Evolutionary conservation across 257 asterid species (phyloP).

Genomic region (Solanum lignicaule): DNA sequence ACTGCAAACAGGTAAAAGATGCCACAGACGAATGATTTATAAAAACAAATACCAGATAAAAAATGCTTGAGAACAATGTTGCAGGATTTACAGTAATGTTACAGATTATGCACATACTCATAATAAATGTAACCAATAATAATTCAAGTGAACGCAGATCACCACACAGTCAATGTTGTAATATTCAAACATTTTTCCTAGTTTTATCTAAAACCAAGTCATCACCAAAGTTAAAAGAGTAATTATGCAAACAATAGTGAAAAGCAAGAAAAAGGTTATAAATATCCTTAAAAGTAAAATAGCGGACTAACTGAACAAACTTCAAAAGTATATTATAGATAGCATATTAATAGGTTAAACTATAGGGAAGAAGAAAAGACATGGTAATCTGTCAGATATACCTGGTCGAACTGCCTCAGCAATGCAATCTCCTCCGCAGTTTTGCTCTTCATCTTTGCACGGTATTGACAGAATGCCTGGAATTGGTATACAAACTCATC

Average conservation of each 20-base stretch:
- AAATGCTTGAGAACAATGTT: background rate
- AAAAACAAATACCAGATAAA: background rate
- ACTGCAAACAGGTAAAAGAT: background rate
- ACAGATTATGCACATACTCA: background rate
- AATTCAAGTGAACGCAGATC: background rate
- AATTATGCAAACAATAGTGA: background rate
- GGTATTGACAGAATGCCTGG: conserved; percentile 93
- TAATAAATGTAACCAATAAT: background rate
- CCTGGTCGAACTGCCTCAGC: conserved; percentile 69
- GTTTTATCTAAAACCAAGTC: background rate
- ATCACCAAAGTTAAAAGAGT: background rate
- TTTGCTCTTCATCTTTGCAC: conserved; percentile 90
- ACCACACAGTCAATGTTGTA: background rate
- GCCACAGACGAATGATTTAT: background rate
- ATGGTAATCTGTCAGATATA: background rate
- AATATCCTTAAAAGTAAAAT: background rate
- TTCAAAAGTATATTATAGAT: background rate
- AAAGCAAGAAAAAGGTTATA: background rate
- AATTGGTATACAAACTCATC: conserved; percentile 96
- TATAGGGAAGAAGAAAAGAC: background rate
- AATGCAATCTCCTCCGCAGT: conserved; percentile 86
- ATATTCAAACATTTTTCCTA: background rate
- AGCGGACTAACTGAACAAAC: background rate
- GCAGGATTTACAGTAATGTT: background rate
- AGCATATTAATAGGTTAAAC: background rate